A percentile compares a stretch with the other conserved stretches of the same genome.
Conservation (phyloP, 1,284 basidiomycete species). For the Trametes polyzona region DNA sequence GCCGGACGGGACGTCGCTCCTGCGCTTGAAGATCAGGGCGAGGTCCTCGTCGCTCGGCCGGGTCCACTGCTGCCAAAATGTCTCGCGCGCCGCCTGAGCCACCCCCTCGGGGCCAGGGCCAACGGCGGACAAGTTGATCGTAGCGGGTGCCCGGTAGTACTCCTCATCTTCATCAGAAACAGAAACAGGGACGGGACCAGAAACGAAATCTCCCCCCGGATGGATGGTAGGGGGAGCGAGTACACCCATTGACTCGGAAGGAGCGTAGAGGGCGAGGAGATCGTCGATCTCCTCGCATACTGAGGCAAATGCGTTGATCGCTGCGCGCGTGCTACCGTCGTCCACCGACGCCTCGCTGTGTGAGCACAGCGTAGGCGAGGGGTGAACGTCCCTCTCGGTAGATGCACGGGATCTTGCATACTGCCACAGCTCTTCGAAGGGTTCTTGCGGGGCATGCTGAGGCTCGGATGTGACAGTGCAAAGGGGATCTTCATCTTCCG, state of each 20-base stretch:
- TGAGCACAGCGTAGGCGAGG: too few relatives aligned
- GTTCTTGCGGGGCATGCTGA: not conserved
- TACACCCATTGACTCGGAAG: not conserved
- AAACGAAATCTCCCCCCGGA: not conserved
- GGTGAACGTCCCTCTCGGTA: not conserved
- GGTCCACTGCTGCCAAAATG: not conserved
- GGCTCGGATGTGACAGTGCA: not conserved
- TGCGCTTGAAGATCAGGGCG: slow-evolving; percentile 1
- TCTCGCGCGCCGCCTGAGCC: not conserved
- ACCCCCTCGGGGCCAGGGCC: not conserved
- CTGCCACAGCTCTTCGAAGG: not conserved
- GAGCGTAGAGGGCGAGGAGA: not conserved
- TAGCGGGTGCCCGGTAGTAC: not conserved
- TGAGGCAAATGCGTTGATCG: not conserved
- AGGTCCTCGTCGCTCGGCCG: not conserved
- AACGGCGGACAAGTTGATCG: not conserved
- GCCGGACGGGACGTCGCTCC: not conserved
- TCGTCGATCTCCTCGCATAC: not conserved
- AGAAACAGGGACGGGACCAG: not conserved
- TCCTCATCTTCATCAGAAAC: not conserved
- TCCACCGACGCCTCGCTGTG: not conserved
- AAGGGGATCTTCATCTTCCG: not conserved
- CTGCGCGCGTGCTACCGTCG: not conserved
- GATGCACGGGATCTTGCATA: not conserved
- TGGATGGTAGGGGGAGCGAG: not conserved